Evolutionary conservation across 306 rosid species (phyloP).

Genomic region (Ochetophila trinervis): DNA sequence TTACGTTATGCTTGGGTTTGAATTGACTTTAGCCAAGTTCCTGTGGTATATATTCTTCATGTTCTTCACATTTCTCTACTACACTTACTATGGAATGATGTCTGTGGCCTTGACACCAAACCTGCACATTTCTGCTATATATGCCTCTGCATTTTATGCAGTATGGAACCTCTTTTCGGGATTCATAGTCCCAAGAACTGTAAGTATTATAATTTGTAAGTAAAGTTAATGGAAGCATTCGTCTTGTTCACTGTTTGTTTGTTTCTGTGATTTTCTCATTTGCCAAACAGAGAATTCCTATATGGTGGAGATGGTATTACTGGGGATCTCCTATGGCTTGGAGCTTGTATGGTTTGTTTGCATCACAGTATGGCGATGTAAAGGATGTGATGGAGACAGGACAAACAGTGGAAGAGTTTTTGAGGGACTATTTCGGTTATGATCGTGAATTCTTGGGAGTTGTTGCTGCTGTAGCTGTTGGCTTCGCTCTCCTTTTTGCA

Average conservation of each 20-base stretch:
- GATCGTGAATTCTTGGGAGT: conserved; percentile 42
- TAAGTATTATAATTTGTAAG: conserved; percentile 22
- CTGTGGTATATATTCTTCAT: conserved; percentile 61
- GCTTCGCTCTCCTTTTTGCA: conserved; percentile 51
- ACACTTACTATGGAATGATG: conserved; percentile 83
- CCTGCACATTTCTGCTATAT: conserved; percentile 52
- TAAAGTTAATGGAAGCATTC: too few species aligned
- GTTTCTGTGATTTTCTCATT: not conserved
- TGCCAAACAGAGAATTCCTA: conserved; percentile 57
- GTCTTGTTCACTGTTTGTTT: not conserved
- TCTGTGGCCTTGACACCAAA: conserved; percentile 63
- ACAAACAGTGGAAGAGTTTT: conserved; percentile 51
- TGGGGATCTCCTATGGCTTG: conserved; percentile 68
- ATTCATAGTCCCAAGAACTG: conserved; percentile 52
- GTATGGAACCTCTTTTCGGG: conserved; percentile 78
- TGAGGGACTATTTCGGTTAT: conserved; percentile 54
- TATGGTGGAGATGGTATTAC: conserved; percentile 81
- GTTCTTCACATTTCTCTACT: conserved; percentile 67
- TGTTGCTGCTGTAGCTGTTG: conserved; percentile 48
- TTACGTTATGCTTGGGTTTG: conserved; percentile 44
- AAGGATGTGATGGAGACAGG: conserved; percentile 43
- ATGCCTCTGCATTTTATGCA: conserved; percentile 45
- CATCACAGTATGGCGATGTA: conserved; percentile 54
- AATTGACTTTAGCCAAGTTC: conserved; percentile 47
- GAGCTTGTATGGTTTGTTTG: conserved; percentile 60